A percentile compares a stretch with the other conserved stretches of the same genome.
phyloP scores from a whole-genome alignment of 768 basidiomycete genomes.

The Crassisporium funariophilum region DNA sequence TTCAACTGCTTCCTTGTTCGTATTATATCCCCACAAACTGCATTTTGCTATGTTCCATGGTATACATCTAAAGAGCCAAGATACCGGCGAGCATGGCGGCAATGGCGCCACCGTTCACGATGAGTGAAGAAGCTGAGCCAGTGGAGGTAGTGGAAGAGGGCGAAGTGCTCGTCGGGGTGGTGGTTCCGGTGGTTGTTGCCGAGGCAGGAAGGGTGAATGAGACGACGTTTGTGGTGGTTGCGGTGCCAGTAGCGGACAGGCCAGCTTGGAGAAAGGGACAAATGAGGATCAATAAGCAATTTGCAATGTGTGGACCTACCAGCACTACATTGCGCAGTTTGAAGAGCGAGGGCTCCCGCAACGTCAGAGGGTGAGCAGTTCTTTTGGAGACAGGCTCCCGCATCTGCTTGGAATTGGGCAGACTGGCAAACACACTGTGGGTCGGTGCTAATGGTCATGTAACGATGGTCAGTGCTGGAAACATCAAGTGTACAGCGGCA shows the following conservation, averaged over 20 bases:
- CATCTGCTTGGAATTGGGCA: conserved; percentile 22
- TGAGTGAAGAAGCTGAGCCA: background rate
- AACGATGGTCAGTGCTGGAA: too few relatives aligned
- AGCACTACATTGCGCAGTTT: conserved; percentile 18
- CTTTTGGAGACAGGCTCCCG: conserved; percentile 17
- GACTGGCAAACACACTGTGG: conserved; percentile 23
- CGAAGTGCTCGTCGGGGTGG: conserved; percentile 3
- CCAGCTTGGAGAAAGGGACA: conserved; percentile 3
- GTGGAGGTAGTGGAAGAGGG: conserved; percentile 9
- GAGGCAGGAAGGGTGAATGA: conserved; percentile 13
- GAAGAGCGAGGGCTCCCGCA: conserved; percentile 17
- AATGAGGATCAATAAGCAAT: background rate
- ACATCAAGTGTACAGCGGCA: too few relatives aligned
- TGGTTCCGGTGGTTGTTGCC: background rate
- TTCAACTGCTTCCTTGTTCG: too few relatives aligned
- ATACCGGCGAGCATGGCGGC: conserved; percentile 16
- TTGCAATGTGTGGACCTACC: conserved; percentile 12
- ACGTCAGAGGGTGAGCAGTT: conserved; percentile 22
- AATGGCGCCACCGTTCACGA: conserved; percentile 15
- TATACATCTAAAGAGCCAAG: conserved; percentile 16
- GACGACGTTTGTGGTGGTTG: conserved; percentile 12
- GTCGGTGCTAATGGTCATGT: conserved; percentile 19
- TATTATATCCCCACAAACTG: too few relatives aligned
- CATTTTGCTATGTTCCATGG: too few relatives aligned
- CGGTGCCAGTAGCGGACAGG: conserved; percentile 14